Conservation (phyloP, 2,329 filamentous ascomycete species). For the Colletotrichum trifolii region DNA sequence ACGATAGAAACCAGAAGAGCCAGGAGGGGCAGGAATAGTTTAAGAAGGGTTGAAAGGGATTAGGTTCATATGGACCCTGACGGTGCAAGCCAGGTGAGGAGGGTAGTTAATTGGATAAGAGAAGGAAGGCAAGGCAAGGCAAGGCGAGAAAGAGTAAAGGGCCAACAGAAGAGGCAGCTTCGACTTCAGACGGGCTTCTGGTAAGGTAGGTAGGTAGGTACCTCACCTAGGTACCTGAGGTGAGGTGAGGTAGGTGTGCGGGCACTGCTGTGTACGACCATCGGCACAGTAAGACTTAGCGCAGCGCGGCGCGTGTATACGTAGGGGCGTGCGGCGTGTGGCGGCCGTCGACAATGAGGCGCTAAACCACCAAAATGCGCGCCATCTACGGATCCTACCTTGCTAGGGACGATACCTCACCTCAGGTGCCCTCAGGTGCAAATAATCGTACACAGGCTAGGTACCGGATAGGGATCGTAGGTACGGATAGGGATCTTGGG, state of each 20-base stretch:
- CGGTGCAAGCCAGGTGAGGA: constrained; percentile 27
- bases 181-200: too few relatives aligned
- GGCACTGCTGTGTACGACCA: neutral
- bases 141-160: constrained; percentile 13
- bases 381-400: too few relatives aligned
- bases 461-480: too few relatives aligned
- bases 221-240: neutral
- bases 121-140: constrained; percentile 20
- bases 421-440: too few relatives aligned
- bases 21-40: neutral
- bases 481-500: too few relatives aligned
- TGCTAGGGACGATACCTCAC: too few relatives aligned
- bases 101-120: constrained; percentile 8
- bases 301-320: neutral
- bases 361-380: neutral
- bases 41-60: constrained; percentile 26
- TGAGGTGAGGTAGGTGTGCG: constrained; percentile 15
- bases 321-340: constrained; percentile 11
- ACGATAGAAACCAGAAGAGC: neutral
- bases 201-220: too few relatives aligned
- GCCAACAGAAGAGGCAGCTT: too few relatives aligned
- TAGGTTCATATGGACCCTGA: constrained; percentile 35
- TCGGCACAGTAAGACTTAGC: neutral
- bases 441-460: too few relatives aligned
- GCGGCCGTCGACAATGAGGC: constrained; percentile 9